Evolutionary conservation across 139 green algal species (phyloP).

Genomic region (Haematococcus lacustris): DNA sequence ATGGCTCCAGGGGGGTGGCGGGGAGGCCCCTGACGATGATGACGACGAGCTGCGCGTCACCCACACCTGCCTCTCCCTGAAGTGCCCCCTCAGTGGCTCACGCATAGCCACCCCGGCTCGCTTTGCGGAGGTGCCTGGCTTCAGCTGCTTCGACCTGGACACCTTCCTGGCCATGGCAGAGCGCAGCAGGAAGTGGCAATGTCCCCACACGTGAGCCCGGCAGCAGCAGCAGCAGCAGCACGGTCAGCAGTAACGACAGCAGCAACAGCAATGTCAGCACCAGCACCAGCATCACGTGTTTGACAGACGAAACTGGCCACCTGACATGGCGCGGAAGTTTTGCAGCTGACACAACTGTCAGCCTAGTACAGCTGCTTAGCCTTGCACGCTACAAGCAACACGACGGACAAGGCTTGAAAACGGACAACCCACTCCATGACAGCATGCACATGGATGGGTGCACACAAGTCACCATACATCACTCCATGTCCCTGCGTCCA

Average conservation of each 20-base stretch:
- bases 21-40: not conserved
- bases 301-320: conserved; percentile 3
- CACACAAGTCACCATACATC: too few relatives aligned
- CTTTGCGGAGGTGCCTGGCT: conserved; percentile 31
- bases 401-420: too few relatives aligned
- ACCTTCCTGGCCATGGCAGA: conserved; percentile 63
- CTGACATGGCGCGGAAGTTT: conserved; percentile 22
- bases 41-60: conserved; percentile 24
- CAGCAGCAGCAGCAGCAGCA: not conserved
- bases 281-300: not conserved
- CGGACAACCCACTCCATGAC: too few relatives aligned
- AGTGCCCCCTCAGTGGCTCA: conserved; percentile 37
- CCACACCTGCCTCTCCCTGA: conserved; percentile 44
- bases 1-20: not conserved
- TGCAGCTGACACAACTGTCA: conserved; percentile 41
- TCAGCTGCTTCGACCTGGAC: conserved; percentile 75
- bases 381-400: too few relatives aligned
- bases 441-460: too few relatives aligned
- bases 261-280: not conserved
- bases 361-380: conserved; percentile 29
- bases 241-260: not conserved
- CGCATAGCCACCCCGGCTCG: conserved; percentile 48
- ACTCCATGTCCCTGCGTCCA: too few relatives aligned
- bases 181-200: conserved; percentile 79
- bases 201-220: conserved; percentile 53